Base-by-base conservation (phyloP, 2,329 filamentous ascomycete species). In the Trichoderma sp. region DNA sequence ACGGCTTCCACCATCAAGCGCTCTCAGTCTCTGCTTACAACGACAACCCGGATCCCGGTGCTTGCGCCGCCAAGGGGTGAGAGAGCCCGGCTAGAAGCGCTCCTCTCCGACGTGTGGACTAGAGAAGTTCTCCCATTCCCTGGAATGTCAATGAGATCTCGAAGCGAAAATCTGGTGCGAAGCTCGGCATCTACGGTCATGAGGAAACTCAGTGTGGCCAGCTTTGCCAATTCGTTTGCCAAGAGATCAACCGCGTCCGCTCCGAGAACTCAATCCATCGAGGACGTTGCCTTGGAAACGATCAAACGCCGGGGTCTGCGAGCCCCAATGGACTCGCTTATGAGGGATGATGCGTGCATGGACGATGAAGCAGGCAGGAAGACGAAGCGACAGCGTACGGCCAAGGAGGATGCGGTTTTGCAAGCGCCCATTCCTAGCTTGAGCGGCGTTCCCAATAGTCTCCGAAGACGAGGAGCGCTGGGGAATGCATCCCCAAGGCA, bases 111-210 rank as follows among this genome's bases (percentile, higher is more conserved):
- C 68, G 87, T 97, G 1, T 97, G 93, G 90, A 96, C 90, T 15
- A 88, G 88, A 58, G 90, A 96, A 64, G 77, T 87, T 19, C 78
- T 97, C 48, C 92, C 93, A 1, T 95, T 90, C 73, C 92, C 93
- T 17, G 92, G 92, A 1, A 93, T 97, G 85, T 85, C 85, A 39
- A 81, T 75, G 77, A 76, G 88, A 78, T 75, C 86, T 74, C 76
- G 87, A 79, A 78, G 90, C 71, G 86, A 96, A 71, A 87, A 90
- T 72, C 80, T 92, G 3, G 88, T 95, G 54, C 84, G 90, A 58
- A 86, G 86, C 47, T 92, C 90, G n/a, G 91, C 93, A 14, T 92
- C 91, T 43, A 91, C 91, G 0, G 86, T 97, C 73, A 96, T 97
- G 80, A 86, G 93, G 60, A 96, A 93, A 74, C 83, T 97, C 68